These are phyloP conservation scores for Salvia miltiorrhiza DNA, from an alignment of 257 asterid genomes.

Conservation along the genomic window DNA sequence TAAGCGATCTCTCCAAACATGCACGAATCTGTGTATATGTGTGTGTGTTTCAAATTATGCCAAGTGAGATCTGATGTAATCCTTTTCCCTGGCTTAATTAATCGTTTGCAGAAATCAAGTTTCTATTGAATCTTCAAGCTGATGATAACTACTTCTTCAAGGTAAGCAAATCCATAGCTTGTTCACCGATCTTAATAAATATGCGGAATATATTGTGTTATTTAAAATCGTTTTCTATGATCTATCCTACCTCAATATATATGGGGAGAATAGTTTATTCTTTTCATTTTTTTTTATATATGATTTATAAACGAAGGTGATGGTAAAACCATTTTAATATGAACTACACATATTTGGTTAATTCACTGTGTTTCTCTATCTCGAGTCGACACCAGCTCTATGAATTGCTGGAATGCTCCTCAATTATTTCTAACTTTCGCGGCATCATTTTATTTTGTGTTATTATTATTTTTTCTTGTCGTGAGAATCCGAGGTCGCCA, in stretches of 20 bases:
- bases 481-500: too few species aligned
- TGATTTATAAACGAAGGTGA: neutral
- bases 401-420: neutral
- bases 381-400: neutral
- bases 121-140: constrained; percentile 5
- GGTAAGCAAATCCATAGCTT: constrained; percentile 7
- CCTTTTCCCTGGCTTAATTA: neutral
- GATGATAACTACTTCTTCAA: neutral
- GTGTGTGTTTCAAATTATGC: neutral
- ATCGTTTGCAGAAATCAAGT: constrained; percentile 14
- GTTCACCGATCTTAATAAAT: too few species aligned
- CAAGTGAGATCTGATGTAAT: neutral
- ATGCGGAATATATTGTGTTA: too few species aligned
- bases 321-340: neutral
- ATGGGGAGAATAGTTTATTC: neutral
- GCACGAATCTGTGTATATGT: neutral
- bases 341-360: neutral
- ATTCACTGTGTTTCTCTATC: neutral
- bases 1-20: too few species aligned
- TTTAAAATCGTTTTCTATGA: too few species aligned
- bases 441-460: too few species aligned
- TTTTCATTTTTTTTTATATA: neutral
- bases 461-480: too few species aligned
- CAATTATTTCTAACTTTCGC: neutral
- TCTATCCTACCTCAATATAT: too few species aligned